Percentiles rank a stretch among this genome's conserved stretches.
Evolutionary conservation across 106 monocot species (phyloP).

Genomic region (Acorus gramineus): DNA sequence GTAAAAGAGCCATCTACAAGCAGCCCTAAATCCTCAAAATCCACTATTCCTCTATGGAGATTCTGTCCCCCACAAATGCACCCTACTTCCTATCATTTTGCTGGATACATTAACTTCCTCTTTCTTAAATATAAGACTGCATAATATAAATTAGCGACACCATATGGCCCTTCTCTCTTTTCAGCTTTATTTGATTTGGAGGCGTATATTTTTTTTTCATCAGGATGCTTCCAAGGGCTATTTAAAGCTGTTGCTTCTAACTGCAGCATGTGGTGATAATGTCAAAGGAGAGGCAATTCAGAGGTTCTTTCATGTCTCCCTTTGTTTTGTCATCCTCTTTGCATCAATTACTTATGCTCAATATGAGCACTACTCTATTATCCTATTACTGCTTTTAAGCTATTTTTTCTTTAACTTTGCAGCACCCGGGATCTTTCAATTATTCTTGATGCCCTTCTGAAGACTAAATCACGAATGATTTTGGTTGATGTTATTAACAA

Average conservation of each 20-base stretch:
- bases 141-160: too few species aligned
- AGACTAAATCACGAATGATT: conserved; percentile 75
- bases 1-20: too few species aligned
- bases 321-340: background rate
- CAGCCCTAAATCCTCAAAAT: too few species aligned
- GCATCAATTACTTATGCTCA: too few species aligned
- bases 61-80: too few species aligned
- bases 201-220: conserved; percentile 2
- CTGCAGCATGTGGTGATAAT: conserved; percentile 71
- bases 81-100: too few species aligned
- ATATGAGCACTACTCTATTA: background rate
- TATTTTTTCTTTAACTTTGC: conserved; percentile 13
- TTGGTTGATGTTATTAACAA: conserved; percentile 80
- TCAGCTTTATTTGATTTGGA: background rate
- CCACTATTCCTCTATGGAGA: too few species aligned
- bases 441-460: conserved; percentile 92
- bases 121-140: too few species aligned
- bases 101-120: too few species aligned
- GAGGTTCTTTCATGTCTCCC: conserved; percentile 33
- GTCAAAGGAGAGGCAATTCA: conserved; percentile 49
- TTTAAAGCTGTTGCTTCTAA: conserved; percentile 89
- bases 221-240: conserved; percentile 92
- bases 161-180: background rate
- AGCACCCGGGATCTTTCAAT: conserved; percentile 86
- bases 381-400: background rate